Evolutionary conservation across 78 protist genomes (phyloP), one percentile per base, ranked within the genome.

Genomic region (Bigelowiella natans): DNA sequence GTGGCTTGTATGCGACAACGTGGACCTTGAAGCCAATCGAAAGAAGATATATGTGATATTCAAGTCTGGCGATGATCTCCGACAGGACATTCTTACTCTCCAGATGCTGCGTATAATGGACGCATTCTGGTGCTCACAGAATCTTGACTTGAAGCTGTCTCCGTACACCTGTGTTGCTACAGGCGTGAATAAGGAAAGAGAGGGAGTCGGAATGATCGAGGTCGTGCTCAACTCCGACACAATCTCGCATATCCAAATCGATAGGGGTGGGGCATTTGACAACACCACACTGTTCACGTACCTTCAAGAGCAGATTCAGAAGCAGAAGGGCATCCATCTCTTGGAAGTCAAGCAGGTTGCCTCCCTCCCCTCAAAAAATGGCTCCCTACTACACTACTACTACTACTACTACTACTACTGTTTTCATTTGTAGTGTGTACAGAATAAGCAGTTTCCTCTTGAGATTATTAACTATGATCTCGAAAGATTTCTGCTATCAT

Each of bases 61-160:
- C 88, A 97, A 97, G 51, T 85, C 94, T 18, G 99, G 99, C 31
- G 99, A 97, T 40, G 99, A 97, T 63, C 88, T 97, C 36, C 95
- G 99, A 39, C 99, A 97, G 88, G 99, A 97, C 89, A 93, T 95
- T 89, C 92, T 97, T n/a, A 97, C 99, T 0, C 91, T 97, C 34
- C 99, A 97, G 89, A 88, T 97, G 90, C 39, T 97, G 3, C 30
- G 84, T 11, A 37, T 97, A 31, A 96, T 96, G 96, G 97, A 97
- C 90, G 90, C 93, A 82, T 38, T 96, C 29, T 95, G 98, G 98
- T 90, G 88, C 38, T 37, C 86, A 2, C 86, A 95, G 29, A 95
- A 93, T 0, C 90, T 97, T 2, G 97, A 95, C 88, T 82, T 96
- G 28, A 94, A 92, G 26, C 89, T 96, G 89, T 89, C 88, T 0